Percentiles rank a stretch among this genome's conserved stretches.
phyloP scores from a whole-genome alignment of 2,329 filamentous ascomycete genomes.

The Pseudopithomyces maydicus region DNA sequence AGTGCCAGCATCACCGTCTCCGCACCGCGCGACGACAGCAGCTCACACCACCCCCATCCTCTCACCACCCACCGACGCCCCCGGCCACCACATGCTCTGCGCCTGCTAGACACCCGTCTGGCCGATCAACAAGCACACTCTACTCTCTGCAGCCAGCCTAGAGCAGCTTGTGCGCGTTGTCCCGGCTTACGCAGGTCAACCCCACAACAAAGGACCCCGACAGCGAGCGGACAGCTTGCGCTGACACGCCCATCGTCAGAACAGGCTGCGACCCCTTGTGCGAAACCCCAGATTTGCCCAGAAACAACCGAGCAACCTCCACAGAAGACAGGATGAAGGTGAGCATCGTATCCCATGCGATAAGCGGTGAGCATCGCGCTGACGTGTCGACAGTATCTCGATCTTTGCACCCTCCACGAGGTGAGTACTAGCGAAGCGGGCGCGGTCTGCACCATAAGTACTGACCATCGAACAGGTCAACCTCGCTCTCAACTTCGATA shows the following conservation, averaged over 20 bases:
- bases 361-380: conserved; percentile 36
- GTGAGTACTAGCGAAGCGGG: conserved; percentile 33
- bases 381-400: conserved; percentile 73
- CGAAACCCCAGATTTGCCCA: conserved; percentile 8
- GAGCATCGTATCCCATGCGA: conserved; percentile 25
- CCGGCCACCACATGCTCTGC: conserved; percentile 29
- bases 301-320: conserved; percentile 2
- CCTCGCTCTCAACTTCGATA: conserved; percentile 93
- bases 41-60: conserved; percentile 16
- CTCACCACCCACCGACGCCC: conserved; percentile 9
- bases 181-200: conserved; percentile 41
- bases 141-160: conserved; percentile 50
- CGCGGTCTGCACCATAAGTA: not conserved
- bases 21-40: conserved; percentile 18
- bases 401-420: conserved; percentile 86
- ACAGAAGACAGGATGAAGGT: conserved; percentile 45
- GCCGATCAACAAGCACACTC: conserved; percentile 43
- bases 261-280: conserved; percentile 3
- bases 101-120: conserved; percentile 48
- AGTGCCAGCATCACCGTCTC: conserved; percentile 12
- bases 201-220: conserved; percentile 34
- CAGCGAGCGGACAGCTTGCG: conserved; percentile 26
- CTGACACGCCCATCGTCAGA: conserved; percentile 16
- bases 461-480: conserved; percentile 58
- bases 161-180: conserved; percentile 46